Percentiles rank a stretch among this genome's conserved stretches.
These are phyloP conservation scores for Hyphodiscus sp. DNA, from an alignment of 2,329 filamentous ascomycete genomes.

Conservation along the genomic window DNA sequence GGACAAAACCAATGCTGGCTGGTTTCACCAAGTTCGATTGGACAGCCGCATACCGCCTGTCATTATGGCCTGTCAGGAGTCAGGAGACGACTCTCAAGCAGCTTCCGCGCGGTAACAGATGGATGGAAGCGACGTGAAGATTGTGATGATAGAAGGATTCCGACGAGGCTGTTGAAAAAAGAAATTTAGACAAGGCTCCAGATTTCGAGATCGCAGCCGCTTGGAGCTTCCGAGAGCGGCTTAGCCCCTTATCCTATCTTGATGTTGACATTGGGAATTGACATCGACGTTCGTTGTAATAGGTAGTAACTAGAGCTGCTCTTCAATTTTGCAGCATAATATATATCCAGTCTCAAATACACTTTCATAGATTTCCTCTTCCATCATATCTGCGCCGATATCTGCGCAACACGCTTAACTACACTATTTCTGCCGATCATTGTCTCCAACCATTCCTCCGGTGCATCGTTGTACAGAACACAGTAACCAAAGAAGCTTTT, in stretches of 20 bases:
- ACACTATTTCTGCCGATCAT: too few relatives aligned
- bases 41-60: background rate
- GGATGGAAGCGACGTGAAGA: background rate
- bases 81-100: background rate
- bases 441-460: too few relatives aligned
- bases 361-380: too few relatives aligned
- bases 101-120: background rate
- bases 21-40: too few relatives aligned
- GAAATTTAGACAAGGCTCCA: background rate
- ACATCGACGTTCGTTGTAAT: background rate
- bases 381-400: too few relatives aligned
- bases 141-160: background rate
- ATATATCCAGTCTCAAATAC: too few relatives aligned
- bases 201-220: background rate
- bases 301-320: too few relatives aligned
- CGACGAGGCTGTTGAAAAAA: background rate
- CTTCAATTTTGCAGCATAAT: background rate
- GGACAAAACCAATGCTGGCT: too few relatives aligned
- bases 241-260: background rate
- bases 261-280: background rate
- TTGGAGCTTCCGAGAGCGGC: background rate
- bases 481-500: background rate
- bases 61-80: background rate
- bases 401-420: too few relatives aligned
- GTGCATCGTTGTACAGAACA: too few relatives aligned